Evolutionary conservation across 495 filamentous ascomycete genomes (phyloP).

Genomic region (Neurospora sp.): DNA sequence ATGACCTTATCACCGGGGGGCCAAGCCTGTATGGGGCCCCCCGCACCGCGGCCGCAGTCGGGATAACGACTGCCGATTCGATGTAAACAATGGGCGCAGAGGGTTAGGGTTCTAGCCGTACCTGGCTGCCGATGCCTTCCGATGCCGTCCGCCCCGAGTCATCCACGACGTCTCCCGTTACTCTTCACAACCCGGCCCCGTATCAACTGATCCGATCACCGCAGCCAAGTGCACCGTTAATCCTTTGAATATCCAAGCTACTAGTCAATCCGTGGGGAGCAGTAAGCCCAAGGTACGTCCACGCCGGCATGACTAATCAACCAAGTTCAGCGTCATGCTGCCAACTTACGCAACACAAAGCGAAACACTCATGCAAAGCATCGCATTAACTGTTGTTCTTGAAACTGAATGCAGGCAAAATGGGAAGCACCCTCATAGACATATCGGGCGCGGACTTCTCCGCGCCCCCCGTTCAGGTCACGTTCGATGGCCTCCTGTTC

Average conservation of each 20-base stretch:
- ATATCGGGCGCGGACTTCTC: constrained; percentile 34
- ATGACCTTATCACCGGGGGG: background rate
- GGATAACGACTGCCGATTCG: background rate
- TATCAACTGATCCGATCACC: background rate
- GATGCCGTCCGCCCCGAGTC: background rate
- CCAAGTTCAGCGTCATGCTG: background rate
- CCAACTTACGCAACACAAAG: background rate
- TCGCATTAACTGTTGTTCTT: background rate
- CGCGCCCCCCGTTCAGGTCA: constrained; percentile 45
- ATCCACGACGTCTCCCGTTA: background rate
- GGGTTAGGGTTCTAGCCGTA: background rate
- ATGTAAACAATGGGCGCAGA: background rate
- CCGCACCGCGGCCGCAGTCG: background rate
- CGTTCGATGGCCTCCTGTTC: constrained; percentile 73
- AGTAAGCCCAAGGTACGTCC: background rate
- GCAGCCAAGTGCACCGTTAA: background rate
- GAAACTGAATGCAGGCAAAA: background rate
- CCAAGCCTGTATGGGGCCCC: background rate
- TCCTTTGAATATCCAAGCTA: background rate
- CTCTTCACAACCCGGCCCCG: background rate
- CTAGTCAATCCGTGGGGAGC: background rate
- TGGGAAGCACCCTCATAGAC: constrained; percentile 11
- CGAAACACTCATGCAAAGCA: background rate
- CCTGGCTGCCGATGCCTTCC: background rate
- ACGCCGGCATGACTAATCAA: background rate